phyloP scores from a whole-genome alignment of 768 basidiomycete species.

The Auricularia sp. region DNA sequence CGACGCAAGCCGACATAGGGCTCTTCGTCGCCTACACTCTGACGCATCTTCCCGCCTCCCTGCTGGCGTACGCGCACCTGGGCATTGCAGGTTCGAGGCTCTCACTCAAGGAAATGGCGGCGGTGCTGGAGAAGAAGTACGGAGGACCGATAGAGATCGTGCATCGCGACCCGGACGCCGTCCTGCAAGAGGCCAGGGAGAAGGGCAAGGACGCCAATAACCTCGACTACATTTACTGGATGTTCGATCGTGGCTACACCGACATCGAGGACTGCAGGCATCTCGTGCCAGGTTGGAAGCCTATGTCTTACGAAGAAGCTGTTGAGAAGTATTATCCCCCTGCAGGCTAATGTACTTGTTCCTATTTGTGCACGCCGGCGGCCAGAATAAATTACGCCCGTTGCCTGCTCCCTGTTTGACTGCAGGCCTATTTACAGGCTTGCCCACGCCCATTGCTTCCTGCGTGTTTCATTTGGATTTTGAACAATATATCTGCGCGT shows the following conservation, averaged over 20 bases:
- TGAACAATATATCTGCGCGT: too few species aligned
- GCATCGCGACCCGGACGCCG: not conserved
- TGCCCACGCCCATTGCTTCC: too few species aligned
- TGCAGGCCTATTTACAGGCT: too few species aligned
- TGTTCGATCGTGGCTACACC: not conserved
- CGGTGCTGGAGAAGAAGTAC: conserved; percentile 6
- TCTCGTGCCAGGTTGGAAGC: not conserved
- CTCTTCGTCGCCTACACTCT: conserved; percentile 12
- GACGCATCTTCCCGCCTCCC: conserved; percentile 6
- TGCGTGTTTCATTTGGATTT: too few species aligned
- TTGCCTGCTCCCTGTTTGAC: too few species aligned
- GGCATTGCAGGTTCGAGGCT: not conserved
- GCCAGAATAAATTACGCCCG: too few species aligned
- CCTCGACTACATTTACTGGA: not conserved
- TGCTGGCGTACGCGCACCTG: conserved; percentile 1
- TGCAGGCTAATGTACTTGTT: too few species aligned
- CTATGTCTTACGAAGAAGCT: not conserved
- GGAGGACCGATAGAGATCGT: conserved; percentile 11
- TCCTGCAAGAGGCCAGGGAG: not conserved
- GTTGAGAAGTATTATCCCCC: not conserved
- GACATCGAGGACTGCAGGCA: not conserved
- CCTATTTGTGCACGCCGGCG: too few species aligned
- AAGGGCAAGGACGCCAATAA: not conserved
- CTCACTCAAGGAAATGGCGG: conserved; percentile 12
- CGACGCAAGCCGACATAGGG: conserved; percentile 13